phyloP scores from a whole-genome alignment of 257 asterid species.

The Phtheirospermum japonicum region DNA sequence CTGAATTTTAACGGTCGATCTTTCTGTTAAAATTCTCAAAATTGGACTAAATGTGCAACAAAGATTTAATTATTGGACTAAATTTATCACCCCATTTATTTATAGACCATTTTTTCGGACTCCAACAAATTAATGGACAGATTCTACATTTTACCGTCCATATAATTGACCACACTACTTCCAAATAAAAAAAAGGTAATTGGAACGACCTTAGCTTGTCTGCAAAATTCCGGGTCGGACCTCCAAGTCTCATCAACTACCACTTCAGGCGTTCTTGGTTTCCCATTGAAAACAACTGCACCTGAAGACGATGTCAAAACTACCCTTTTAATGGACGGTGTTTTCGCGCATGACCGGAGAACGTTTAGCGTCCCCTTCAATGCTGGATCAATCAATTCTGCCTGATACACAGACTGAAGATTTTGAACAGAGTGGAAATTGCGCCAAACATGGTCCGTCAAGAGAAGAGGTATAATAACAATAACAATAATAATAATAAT shows the following conservation, averaged over 20 bases:
- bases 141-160: no score
- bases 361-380: slow-evolving; percentile 71
- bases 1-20: no score
- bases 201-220: slow-evolving; percentile 33
- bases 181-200: slow-evolving; percentile 7
- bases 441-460: neutral
- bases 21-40: no score
- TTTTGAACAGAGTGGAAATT: neutral
- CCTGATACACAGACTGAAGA: slow-evolving; percentile 31
- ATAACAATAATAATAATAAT: no score
- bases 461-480: no score
- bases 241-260: slow-evolving; percentile 59
- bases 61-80: no score
- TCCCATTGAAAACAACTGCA: slow-evolving; percentile 46
- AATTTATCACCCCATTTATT: no score
- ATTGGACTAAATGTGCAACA: no score
- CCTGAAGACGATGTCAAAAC: slow-evolving; percentile 62
- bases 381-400: slow-evolving; percentile 70
- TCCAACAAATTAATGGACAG: no score
- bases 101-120: no score
- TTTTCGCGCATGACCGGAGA: slow-evolving; percentile 57
- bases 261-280: slow-evolving; percentile 53
- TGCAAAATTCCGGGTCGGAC: slow-evolving; percentile 44
- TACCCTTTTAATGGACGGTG: slow-evolving; percentile 53
- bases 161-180: no score